Base-by-base conservation (phyloP, 2,329 filamentous ascomycete species). In the Tolypocladium tundrense region DNA sequence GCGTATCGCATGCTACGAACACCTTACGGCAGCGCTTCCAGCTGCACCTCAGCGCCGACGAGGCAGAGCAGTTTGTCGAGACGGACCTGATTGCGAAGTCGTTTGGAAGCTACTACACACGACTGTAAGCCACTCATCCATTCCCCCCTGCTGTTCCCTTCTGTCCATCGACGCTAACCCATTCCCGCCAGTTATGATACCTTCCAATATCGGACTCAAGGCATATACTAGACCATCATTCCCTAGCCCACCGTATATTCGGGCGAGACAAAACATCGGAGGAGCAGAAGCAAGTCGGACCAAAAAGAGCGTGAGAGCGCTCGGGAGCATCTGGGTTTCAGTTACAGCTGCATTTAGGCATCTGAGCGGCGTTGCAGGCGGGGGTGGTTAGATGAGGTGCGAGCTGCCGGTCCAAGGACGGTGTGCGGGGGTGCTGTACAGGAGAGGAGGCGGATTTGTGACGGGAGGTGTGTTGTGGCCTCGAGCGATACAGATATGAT, bases 201-300 rank as follows among this genome's bases (percentile, higher is more conserved):
- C 61, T 93, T 91, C 76, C 89, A 93, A 76, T 93, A 93, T 75
- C 84, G 90, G 68, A 92, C 90, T 41, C 89, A 93, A 73, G 90
- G 89, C 64, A 93, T 93, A 73, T 93, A 93, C 73, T 93, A 82
- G 56, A 52, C 13, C 48, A 52, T 19, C 48, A 52, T 37, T 52
- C 14, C n/a, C 19, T 8, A 13, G 19, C 48, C 10, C 11, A 31
- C 45, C 19, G 14, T n/a, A 16, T 10, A 37, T 14, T 19, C 19
- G 31, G 19, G 10, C 48, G 33, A 31, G 27, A 14, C 48, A 19
- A n/a, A 11, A 50, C 0, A 11, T 8, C 33, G 19, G 27, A 21
- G 48, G 19, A 19, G 19, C 27, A 11, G 19, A n/a, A 19, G 2
- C 19, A 14, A 14, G 10, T 13, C 11, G 4, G 7, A n/a, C 4